These are phyloP conservation scores for Cryphonectria naterciae DNA, from an alignment of 2,329 filamentous ascomycete genomes.

Conservation along the genomic window DNA sequence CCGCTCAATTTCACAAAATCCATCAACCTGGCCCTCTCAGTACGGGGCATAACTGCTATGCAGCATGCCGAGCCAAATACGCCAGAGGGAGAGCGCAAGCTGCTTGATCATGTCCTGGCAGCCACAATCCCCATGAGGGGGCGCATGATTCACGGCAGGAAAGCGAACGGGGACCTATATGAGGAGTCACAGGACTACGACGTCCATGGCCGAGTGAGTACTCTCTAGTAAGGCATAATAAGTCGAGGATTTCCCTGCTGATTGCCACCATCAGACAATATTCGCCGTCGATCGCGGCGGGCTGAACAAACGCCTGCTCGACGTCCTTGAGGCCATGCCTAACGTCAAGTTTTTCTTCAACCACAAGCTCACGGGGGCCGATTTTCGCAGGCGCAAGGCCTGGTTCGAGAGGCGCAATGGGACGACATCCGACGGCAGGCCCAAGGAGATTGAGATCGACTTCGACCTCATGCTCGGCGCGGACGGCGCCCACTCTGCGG, in stretches of 20 bases:
- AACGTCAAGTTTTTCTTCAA: constrained; percentile 94
- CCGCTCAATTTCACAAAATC: constrained; percentile 96
- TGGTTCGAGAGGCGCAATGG: constrained; percentile 75
- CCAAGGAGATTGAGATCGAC: constrained; percentile 75
- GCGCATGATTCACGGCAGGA: constrained; percentile 88
- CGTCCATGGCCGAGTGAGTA: constrained; percentile 76
- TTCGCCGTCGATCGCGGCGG: constrained; percentile 83
- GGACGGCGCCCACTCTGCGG: constrained; percentile 91
- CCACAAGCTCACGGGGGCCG: constrained; percentile 88
- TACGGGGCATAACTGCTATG: constrained; percentile 90
- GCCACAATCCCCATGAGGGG: constrained; percentile 92
- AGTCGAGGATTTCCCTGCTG: not conserved
- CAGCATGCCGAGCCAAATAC: constrained; percentile 54
- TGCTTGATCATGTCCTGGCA: constrained; percentile 74
- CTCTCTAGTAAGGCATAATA: no score
- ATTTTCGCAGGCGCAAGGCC: constrained; percentile 77
- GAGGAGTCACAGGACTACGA: constrained; percentile 89
- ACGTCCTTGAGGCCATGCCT: constrained; percentile 79
- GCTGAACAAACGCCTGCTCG: constrained; percentile 81
- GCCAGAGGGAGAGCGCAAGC: constrained; percentile 55
- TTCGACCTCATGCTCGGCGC: constrained; percentile 95
- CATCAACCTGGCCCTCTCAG: constrained; percentile 95
- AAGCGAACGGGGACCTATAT: constrained; percentile 67
- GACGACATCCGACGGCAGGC: constrained; percentile 46
- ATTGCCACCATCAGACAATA: constrained; percentile 62